phyloP scores from a whole-genome alignment of 2,329 filamentous ascomycete species.

The Cladosporium colombiae region DNA sequence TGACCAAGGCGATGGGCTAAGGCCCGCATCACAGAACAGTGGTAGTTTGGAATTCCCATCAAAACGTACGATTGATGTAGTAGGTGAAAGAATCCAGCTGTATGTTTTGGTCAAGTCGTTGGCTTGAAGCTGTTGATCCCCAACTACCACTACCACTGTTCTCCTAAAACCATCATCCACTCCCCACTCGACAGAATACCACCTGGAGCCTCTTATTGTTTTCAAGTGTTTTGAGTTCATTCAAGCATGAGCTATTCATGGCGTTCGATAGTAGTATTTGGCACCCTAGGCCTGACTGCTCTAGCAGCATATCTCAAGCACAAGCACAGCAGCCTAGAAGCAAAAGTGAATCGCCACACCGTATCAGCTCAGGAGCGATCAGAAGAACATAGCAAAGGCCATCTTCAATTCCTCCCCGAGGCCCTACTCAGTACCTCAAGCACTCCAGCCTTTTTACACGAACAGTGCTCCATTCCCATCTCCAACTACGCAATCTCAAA shows the following conservation, averaged over 20 bases:
- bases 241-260: neutral
- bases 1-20: too few species aligned
- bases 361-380: neutral
- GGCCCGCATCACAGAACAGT: too few species aligned
- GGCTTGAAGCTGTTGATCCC: too few species aligned
- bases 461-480: neutral
- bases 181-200: too few species aligned
- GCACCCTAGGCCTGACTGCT: neutral
- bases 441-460: neutral
- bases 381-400: neutral
- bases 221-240: too few species aligned
- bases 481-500: conserved; percentile 9
- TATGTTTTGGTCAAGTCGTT: too few species aligned
- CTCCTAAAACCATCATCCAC: too few species aligned
- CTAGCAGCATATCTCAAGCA: neutral
- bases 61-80: too few species aligned
- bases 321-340: neutral
- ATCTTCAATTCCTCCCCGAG: neutral
- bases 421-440: neutral
- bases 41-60: too few species aligned
- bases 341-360: neutral
- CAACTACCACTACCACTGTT: too few species aligned
- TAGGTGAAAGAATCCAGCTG: too few species aligned
- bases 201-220: too few species aligned
- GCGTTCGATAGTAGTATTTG: neutral